Evolutionary conservation across 306 rosid species (phyloP), one percentile per base, ranked within the genome.

Genomic region (Canavalia gladiata): DNA sequence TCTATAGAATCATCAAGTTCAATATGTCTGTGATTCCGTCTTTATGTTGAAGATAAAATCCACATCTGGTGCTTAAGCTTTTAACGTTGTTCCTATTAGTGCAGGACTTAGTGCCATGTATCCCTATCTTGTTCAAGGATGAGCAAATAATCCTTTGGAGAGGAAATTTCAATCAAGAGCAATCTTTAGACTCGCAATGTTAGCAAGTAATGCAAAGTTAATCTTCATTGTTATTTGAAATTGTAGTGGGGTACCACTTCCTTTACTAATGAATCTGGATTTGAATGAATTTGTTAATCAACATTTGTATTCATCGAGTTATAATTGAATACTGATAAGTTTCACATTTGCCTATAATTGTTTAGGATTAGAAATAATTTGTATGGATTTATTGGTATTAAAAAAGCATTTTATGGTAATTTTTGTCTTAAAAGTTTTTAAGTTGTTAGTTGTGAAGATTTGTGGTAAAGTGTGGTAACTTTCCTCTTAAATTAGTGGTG

Each of bases 61-160:
- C 45, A 65, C 63, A 34, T 45, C 7, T 18, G 68, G 47, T 68
- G 57, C 49, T 43, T 75, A 39, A 63, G 54, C 67, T 41, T 63
- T 68, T 65, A 81, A 77, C 25, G 0, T 37, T 43, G n/a, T 79
- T 47, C 37, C 8, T 72, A 9, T 67, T 5, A 57, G 1, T 81
- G 76, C 87, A 95, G 99, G 97, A 90, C 86, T 86, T 93, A 54
- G 97, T 88, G 34, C 97, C 96, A 33, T 95, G 98, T 71, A 86
- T 89, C 28, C 99, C 99, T 37, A 84, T 95, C 87, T 63, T 95
- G 84, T 89, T 95, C 89, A 93, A 95, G 88, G 94, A 91, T 52
- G 97, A 89, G 84, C 99, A 93, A 87, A 88, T 95, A 75, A 88
- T 95, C 81, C 90, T 95, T 39, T 95, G 99, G 97, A 87, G 93